These are phyloP conservation scores for Aureobasidium sp. DNA, from an alignment of 2,329 filamentous ascomycete species.

Conservation along the genomic window DNA sequence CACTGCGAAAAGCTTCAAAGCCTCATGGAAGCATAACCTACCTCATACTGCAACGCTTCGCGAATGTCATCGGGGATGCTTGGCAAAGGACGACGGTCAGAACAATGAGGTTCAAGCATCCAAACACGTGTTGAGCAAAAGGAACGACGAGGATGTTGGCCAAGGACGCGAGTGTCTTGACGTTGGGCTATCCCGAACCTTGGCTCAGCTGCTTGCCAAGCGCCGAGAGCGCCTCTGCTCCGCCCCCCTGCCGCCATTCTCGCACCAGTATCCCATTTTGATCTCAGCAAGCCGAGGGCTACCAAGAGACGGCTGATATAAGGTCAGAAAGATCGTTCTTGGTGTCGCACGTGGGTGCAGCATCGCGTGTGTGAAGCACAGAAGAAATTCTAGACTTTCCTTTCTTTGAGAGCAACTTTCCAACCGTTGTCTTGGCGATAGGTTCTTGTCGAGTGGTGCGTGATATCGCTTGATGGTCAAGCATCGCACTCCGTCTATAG, in stretches of 20 bases:
- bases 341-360: conserved; percentile 1
- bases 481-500: not conserved
- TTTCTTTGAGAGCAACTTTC: not conserved
- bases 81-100: not conserved
- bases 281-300: not conserved
- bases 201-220: conserved; percentile 3
- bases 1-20: conserved; percentile 1
- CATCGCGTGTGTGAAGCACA: not conserved
- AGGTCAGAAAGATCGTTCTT: not conserved
- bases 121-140: conserved; percentile 1
- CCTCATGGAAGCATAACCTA: not conserved
- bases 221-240: not conserved
- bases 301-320: not conserved
- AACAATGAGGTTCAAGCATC: conserved; percentile 8
- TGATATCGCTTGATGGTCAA: not conserved
- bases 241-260: not conserved
- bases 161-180: not conserved
- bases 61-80: not conserved
- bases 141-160: not conserved
- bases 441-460: not conserved
- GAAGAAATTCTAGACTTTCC: not conserved
- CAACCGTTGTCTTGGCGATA: not conserved
- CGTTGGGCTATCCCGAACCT: not conserved
- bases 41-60: conserved; percentile 4
- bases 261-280: not conserved